phyloP scores from a whole-genome alignment of 495 filamentous ascomycete genomes.

The Aspergillus diversus region DNA sequence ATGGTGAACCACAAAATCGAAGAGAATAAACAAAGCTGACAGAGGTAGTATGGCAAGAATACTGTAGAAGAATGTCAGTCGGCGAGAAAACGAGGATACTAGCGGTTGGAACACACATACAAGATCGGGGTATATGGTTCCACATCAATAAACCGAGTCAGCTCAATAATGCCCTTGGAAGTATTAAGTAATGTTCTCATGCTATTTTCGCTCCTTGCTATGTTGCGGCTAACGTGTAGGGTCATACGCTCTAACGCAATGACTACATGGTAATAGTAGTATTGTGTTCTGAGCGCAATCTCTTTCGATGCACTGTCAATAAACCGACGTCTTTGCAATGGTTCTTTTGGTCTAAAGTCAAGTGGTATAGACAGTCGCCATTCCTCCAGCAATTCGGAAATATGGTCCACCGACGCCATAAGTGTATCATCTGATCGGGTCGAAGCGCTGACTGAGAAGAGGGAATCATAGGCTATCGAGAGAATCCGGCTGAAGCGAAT shows the following conservation, averaged over 20 bases:
- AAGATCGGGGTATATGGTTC: constrained; percentile 32
- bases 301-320: constrained; percentile 2
- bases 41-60: constrained; percentile 29
- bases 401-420: constrained; percentile 23
- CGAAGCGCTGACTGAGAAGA: constrained; percentile 35
- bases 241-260: constrained; percentile 31
- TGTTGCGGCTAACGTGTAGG: constrained; percentile 22
- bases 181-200: constrained; percentile 21
- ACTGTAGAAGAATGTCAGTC: background rate
- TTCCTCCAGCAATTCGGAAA: constrained; percentile 28
- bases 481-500: constrained; percentile 31
- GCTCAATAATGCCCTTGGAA: constrained; percentile 26
- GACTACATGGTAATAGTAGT: constrained; percentile 30
- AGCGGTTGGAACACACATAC: constrained; percentile 17
- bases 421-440: constrained; percentile 22
- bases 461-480: constrained; percentile 28
- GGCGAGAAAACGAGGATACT: background rate
- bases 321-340: background rate
- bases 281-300: constrained; percentile 11
- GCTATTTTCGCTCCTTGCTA: constrained; percentile 12
- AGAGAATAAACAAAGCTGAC: constrained; percentile 38
- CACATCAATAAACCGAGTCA: constrained; percentile 31
- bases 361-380: constrained; percentile 34
- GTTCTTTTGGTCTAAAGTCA: constrained; percentile 27
- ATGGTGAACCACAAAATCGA: constrained; percentile 38